Evolutionary conservation across 1,284 basidiomycete genomes (phyloP).

Genomic region (Lignosus rhinocerotis): DNA sequence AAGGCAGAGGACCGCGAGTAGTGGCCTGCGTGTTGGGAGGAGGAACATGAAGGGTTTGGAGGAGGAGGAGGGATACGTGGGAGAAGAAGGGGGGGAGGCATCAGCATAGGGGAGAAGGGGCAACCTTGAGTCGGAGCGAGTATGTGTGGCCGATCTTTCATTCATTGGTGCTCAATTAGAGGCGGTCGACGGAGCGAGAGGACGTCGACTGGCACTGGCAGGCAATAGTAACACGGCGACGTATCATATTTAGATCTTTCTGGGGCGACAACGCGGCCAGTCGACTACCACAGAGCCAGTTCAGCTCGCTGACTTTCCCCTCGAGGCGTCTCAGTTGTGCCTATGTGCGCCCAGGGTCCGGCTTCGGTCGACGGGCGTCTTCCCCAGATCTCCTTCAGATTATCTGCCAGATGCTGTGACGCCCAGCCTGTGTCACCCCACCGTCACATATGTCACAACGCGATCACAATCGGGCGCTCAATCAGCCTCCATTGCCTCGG

Average conservation of each 20-base stretch:
- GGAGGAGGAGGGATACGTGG: slow-evolving; percentile 11
- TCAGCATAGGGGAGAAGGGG: slow-evolving; percentile 31
- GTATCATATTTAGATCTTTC: not conserved
- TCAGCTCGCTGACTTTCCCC: not conserved
- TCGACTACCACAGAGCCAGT: not conserved
- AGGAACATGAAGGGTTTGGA: slow-evolving; percentile 12
- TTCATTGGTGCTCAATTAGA: slow-evolving; percentile 2
- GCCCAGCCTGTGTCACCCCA: too few relatives aligned
- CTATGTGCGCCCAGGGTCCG: too few relatives aligned
- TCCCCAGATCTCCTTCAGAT: too few relatives aligned
- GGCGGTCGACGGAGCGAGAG: not conserved
- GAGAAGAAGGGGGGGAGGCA: slow-evolving; percentile 17
- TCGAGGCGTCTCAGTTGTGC: not conserved
- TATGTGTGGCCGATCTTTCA: slow-evolving; percentile 15
- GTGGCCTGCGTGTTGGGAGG: slow-evolving; percentile 25
- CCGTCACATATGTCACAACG: not conserved
- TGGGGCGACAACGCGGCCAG: not conserved
- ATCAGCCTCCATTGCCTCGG: not conserved
- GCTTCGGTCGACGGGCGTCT: too few relatives aligned
- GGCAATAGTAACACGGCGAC: too few relatives aligned
- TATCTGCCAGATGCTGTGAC: too few relatives aligned
- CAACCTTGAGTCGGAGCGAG: slow-evolving; percentile 28
- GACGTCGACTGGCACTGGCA: not conserved
- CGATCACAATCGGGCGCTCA: not conserved
- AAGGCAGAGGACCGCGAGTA: slow-evolving; percentile 32